Base-by-base conservation (phyloP, 257 asterid species). In the Przewalskia tangutica region DNA sequence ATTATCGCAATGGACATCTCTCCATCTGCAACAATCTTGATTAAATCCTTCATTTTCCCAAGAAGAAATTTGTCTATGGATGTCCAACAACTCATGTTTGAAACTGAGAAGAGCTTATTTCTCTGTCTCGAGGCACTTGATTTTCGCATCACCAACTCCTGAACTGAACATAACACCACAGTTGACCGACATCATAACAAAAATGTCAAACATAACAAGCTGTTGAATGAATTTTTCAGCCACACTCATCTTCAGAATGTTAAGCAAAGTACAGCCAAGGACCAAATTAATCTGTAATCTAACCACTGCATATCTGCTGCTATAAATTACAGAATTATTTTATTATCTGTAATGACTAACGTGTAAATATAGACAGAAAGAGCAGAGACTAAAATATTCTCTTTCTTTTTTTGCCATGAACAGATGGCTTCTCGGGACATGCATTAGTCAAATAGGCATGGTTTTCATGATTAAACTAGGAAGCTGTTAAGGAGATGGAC, bases 1-100 rank as follows among this genome's bases (percentile, higher is more conserved):
- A 80, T 89, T 86, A 84, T 88, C 82, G 58, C 93, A 90, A 0
- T 2, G 2, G 5, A 90, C 73, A 0, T 88, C 89, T 1, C 18
- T 7, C 91, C 93, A 90, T 12, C 66, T 18, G 79, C 92, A 88
- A 82, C 93, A 90, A 36, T 88, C 90, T 59, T 55, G 75, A 17
- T 51, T 27, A 54, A 70, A 36, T 23, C 81, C 86, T 16, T 81
- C 88, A 12, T 16, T 53, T 80, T 84, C 84, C 93, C 93, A 88
- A 0, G 90, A 84, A 0, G 81, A 82, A 48, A 86, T 84, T 17
- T 55, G 10, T 2, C 64, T 83, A 2, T 2, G 5, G 0, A 83
- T 76, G 16, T 86, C 85, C 6, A 13, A 81, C 14, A 89, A 66
- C 51, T 79, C 85, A 71, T 34, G 23, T 79, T 89, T 86, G 85